Conservation (phyloP, 2,329 filamentous ascomycete genomes). For the Fusarium chlamydosporum region DNA sequence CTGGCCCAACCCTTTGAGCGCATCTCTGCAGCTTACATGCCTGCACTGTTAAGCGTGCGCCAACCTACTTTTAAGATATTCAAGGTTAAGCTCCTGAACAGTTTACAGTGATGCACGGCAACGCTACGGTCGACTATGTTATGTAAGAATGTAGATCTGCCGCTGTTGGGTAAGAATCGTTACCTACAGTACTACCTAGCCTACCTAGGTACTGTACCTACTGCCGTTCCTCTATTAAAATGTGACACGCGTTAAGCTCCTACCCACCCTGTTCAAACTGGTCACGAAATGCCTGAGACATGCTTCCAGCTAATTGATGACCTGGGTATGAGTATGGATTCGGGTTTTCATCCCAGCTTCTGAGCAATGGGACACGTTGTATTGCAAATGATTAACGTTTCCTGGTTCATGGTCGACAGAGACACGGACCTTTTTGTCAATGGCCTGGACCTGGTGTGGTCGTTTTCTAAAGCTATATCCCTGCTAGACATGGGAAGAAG, state of each 20-base stretch:
- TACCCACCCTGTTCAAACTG: conserved; percentile 23
- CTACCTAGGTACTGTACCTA: too few species aligned
- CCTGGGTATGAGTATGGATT: not conserved
- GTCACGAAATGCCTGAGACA: conserved; percentile 35
- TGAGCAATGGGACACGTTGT: conserved; percentile 32
- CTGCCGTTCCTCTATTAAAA: conserved; percentile 16
- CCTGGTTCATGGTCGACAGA: conserved; percentile 8
- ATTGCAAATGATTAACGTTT: conserved; percentile 39
- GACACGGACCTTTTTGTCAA: conserved; percentile 18
- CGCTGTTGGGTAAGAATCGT: not conserved
- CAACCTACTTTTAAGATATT: too few species aligned
- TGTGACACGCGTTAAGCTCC: conserved; percentile 24
- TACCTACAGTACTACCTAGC: too few species aligned
- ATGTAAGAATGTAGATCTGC: conserved; percentile 19
- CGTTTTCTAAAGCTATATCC: too few species aligned
- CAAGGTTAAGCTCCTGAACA: too few species aligned
- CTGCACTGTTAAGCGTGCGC: too few species aligned
- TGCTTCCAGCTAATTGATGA: conserved; percentile 3
- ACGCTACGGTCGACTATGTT: conserved; percentile 11
- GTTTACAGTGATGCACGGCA: not conserved
- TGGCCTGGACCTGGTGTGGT: conserved; percentile 1
- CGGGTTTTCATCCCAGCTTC: conserved; percentile 11
- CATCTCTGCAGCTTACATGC: not conserved
- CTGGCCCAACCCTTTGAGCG: conserved; percentile 2
- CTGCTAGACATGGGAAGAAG: too few species aligned